Evolutionary conservation across 352 stramenopile species (phyloP), one percentile per base, ranked within the genome.

Genomic region (Globisporangium uncinulatum): DNA sequence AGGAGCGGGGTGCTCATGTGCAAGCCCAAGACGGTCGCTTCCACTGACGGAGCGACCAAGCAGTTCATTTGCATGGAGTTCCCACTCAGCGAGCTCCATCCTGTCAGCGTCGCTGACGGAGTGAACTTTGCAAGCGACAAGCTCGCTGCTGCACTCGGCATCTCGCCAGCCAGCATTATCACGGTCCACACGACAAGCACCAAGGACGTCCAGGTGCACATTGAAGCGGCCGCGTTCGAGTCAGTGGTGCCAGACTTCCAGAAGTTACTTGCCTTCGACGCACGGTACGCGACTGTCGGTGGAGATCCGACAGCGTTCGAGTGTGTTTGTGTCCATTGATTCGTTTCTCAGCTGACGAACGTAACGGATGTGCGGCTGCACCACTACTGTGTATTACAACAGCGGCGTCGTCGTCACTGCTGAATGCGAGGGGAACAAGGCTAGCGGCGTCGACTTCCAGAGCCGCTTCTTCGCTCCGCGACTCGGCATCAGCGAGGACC

Each of bases 401-500:
- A 83, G 71, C 5, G 68, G 51, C 2, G 54, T 83, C 44, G 39
- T 72, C 21, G 65, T 83, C 34, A 83, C 73, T 4, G 51, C 62
- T 0, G 56, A 73, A 21, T 53, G 31, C 11, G 34, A 21, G 4
- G 56, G n/a, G n/a, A n/a, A 63, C 13, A 69, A 70, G 24, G 20
- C 41, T 31, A 52, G 49, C 13, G 54, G 51, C 0, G 61, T 74
- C 10, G 71, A 89, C 39, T 86, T 87, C 39, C 64, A 76, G 57
- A 87, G 76, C 49, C 74, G 76, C 34, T 97, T 96, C 67, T 98
- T 98, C 71, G 92, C 54, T 13, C 92, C 93, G 10, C 83, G 84
- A 45, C 66, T 86, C 20, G 90, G 89, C 14, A 74, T 98, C 10
- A 73, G 92, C 54, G 95, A 98, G 70, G 95, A 98, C 65, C 93